Base-by-base conservation (phyloP, 805 yeast genomes). In the Candida morakotiae region DNA sequence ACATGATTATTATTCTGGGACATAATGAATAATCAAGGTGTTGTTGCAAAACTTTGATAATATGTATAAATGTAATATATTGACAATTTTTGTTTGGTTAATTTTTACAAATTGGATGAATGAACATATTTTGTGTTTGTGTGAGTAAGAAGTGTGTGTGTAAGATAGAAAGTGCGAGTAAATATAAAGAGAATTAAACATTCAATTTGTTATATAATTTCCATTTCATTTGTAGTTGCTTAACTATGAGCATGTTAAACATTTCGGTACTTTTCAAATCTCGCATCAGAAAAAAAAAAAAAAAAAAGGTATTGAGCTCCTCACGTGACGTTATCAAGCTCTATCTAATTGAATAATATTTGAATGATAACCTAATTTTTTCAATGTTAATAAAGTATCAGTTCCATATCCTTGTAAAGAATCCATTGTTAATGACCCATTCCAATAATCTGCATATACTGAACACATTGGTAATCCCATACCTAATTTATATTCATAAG, bases 391-490 rank as follows among this genome's bases (percentile, higher is more conserved):
- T 42, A 83, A 81, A 0, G 91, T 88, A 53, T 91, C 98, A 25
- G 93, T 79, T 2, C 98, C 98, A 49, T 83, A 87, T 2, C 96
- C 97, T 42, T 87, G 91, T 35, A 91, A 64, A 0, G 94, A 82
- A 48, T 81, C 81, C 72, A 91, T 76, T 41, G 80, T 81, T 35
- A 91, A 60, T 35, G 83, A 85, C 5, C 98, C 98, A 49, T 89
- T 93, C 98, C 98, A 91, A 59, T 91, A 91, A 49, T 91, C 97
- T 0, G 95, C 87, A 54, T 91, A 91, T 0, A 89, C 87, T 48
- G 86, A 81, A 51, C 96, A 84, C 83, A 91, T 80, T 0, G 98
- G 96, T 42, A 91, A 65, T 0, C 97, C 96, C 41, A 91, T 72
- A 0, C 97, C 97, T 20, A 91, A 62, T 36, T 83, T 84, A 49